phyloP scores from a whole-genome alignment of 2,329 filamentous ascomycete genomes.

The Paramyrothecium sp. region DNA sequence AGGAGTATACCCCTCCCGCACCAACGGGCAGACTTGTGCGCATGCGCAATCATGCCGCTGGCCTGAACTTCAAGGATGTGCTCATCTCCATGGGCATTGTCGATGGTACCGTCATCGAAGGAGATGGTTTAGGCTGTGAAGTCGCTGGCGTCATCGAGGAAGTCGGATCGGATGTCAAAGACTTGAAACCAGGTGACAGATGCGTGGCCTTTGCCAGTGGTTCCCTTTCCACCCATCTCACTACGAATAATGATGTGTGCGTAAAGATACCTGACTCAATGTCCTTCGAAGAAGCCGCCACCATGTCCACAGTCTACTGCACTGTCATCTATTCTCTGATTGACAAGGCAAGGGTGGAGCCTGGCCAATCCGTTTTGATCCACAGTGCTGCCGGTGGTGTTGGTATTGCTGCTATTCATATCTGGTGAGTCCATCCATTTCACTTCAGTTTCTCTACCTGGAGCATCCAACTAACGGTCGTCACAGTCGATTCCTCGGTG shows the following conservation, averaged over 20 bases:
- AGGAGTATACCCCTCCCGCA: too few species aligned
- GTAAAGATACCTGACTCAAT: neutral
- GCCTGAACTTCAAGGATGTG: too few species aligned
- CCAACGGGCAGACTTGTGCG: too few species aligned
- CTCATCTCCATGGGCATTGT: neutral
- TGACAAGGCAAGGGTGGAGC: neutral
- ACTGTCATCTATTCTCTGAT: neutral
- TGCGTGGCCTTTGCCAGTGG: neutral
- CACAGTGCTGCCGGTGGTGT: slow-evolving; percentile 31
- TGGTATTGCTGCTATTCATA: slow-evolving; percentile 28
- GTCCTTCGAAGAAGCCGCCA: neutral
- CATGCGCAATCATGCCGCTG: too few species aligned
- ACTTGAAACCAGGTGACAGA: neutral
- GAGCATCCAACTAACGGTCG: too few species aligned
- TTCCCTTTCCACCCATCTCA: neutral
- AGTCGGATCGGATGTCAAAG: neutral
- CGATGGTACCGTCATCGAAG: too few species aligned
- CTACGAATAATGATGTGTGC: neutral
- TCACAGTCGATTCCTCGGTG: too few species aligned
- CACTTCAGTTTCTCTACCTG: too few species aligned
- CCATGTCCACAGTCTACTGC: neutral
- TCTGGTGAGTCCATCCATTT: too few species aligned
- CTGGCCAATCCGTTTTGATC: slow-evolving; percentile 31
- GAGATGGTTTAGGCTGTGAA: neutral
- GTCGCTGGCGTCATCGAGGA: neutral